Base-by-base conservation (phyloP, 2,329 filamentous ascomycete genomes). In the Penicillium glabrum region DNA sequence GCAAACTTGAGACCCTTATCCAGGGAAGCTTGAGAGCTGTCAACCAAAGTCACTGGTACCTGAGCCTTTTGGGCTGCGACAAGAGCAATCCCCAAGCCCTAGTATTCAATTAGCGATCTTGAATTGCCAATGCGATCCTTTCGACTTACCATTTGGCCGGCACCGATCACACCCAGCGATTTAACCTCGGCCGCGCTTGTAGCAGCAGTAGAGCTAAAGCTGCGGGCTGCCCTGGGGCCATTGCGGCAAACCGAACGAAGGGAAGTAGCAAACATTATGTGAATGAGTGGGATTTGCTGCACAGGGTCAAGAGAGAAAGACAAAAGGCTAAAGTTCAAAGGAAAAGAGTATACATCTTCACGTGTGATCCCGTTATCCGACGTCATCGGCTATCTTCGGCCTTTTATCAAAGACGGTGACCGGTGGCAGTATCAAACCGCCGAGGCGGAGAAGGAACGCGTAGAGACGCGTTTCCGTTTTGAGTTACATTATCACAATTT, bases 61-160 rank as follows among this genome's bases (percentile, higher is more conserved):
- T 86, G 82, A 44, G 93, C 93, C 73, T 82, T 92, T 64, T 91
- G 87, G 44, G 93, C 91, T 50, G 93, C 95, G 46, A 99, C 93
- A 16, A 99, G 86, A 50, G 95, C 95, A 74, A 99, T 99, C 58
- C 95, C 95, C 45, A 99, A 80, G 58, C 95, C 95, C 93, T 98
- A 67, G 23, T 47, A 57, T 19, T 39, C 44, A 46, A 49, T 67
- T 60, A 72, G 71, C 71, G 41, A 67, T 67, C 52, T 29, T 7
- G 29, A 24, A 11, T 43, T 27, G 26, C 23, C 35, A 9, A 44
- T 44, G 35, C 11, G n/a, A 19, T 39, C n/a, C n/a, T 13, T 21
- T 29, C 24, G 8, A 29, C 82, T 70, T 77, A 96, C 93, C 93
- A 98, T 97, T 75, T 98, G 95, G 27, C 95, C 95, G 52, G 93